Conservation (phyloP, 176 grass and related monocot genomes). For the Lolium rigidum region DNA sequence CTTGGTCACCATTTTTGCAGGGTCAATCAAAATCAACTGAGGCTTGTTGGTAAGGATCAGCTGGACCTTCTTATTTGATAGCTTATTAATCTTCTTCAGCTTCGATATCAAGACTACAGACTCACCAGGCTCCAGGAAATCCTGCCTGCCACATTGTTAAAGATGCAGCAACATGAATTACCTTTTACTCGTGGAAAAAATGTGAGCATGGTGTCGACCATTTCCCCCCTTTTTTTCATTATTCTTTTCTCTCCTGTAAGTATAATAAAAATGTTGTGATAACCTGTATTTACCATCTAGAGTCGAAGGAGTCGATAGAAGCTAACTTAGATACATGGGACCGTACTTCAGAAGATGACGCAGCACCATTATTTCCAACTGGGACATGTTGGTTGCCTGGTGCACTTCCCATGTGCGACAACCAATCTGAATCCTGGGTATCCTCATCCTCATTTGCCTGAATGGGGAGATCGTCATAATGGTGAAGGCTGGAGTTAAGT, state of each 20-base stretch:
- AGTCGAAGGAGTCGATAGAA: conserved; percentile 98
- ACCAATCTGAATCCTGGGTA: conserved; percentile 72
- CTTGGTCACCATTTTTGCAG: conserved; percentile 88
- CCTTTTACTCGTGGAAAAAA: conserved; percentile 31
- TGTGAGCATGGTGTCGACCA: background rate
- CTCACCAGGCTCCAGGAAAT: conserved; percentile 87
- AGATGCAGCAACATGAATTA: conserved; percentile 39
- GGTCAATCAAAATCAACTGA: conserved; percentile 89
- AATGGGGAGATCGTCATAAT: conserved; percentile 30
- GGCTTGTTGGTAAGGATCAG: conserved; percentile 94
- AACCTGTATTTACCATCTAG: conserved; percentile 79
- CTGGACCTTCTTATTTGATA: conserved; percentile 96
- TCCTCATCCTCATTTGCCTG: conserved; percentile 78
- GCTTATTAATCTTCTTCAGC: conserved; percentile 96
- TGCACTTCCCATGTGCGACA: conserved; percentile 63
- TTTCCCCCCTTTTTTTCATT: conserved; percentile 34
- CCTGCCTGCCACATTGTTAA: conserved; percentile 77
- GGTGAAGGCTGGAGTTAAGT: conserved; percentile 2
- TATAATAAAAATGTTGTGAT: conserved; percentile 35
- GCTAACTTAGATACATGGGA: conserved; percentile 81
- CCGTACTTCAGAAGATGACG: conserved; percentile 80
- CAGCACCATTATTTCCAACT: conserved; percentile 54
- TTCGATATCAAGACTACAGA: conserved; percentile 90
- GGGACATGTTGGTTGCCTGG: conserved; percentile 54
- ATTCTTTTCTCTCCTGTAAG: conserved; percentile 30